A percentile compares a stretch with the other conserved stretches of the same genome.
Evolutionary conservation across 2,329 filamentous ascomycete species (phyloP).

Genomic region (Fusarium illudens): DNA sequence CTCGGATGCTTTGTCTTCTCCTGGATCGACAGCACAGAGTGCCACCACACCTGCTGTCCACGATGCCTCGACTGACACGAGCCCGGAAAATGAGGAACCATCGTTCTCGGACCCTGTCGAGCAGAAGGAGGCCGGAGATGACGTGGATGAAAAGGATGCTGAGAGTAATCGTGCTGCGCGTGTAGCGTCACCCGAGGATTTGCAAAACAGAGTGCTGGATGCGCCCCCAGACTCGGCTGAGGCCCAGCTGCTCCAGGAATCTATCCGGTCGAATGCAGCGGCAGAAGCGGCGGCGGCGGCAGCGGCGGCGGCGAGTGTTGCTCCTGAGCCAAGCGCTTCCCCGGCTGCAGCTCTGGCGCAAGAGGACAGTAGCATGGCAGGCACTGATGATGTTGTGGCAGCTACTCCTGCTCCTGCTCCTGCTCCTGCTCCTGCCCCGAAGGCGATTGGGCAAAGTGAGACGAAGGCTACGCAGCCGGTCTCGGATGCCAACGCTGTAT

Average conservation of each 20-base stretch:
- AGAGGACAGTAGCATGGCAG: conserved; percentile 14
- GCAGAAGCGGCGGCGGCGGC: conserved; percentile 11
- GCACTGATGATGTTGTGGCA: background rate
- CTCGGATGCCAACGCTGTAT: background rate
- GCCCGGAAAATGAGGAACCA: conserved; percentile 73
- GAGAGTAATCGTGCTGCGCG: conserved; percentile 5
- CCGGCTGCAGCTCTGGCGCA: background rate
- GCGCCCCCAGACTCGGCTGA: conserved; percentile 48
- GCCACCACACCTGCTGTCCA: conserved; percentile 75
- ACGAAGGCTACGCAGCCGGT: background rate
- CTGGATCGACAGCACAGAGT: conserved; percentile 75
- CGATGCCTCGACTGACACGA: conserved; percentile 76
- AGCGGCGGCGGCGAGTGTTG: background rate
- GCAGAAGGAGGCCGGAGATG: conserved; percentile 56
- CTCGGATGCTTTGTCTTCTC: conserved; percentile 61
- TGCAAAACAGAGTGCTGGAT: conserved; percentile 36
- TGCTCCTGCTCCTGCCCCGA: conserved; percentile 2
- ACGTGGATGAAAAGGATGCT: conserved; percentile 41
- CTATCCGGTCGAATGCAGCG: conserved; percentile 45
- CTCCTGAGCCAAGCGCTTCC: conserved; percentile 4
- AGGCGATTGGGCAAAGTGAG: background rate
- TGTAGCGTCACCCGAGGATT: conserved; percentile 24
- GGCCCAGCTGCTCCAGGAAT: conserved; percentile 56
- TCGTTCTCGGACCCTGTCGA: conserved; percentile 61
- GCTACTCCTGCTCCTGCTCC: background rate